Evolutionary conservation across 352 stramenopile species (phyloP), one percentile per base, ranked within the genome.

Genomic region (Aphanomyces cochlioides): DNA sequence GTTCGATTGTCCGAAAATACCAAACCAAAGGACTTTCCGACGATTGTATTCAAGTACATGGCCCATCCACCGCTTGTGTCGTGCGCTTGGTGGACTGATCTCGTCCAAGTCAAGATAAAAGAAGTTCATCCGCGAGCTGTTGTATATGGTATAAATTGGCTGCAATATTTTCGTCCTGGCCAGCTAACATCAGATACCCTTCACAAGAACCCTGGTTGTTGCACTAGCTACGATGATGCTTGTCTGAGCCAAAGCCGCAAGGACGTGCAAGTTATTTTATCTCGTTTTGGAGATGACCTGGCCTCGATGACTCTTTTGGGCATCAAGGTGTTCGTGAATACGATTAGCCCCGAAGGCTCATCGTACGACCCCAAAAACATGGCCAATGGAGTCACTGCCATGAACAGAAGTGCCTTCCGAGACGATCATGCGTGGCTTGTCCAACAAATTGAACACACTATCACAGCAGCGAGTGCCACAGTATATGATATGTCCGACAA

Each of bases 251-350:
- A 71, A 39, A 71, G 50, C 10, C 65, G 47, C n/a, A 36, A 38
- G 7, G 65, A 71, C 36, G 65, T 37, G 10, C 38, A 67, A 37
- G 10, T n/a, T 15, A 37, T 71, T 15, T 5, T 71, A 28, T 47
- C 21, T 13, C n/a, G 37, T 13, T 66, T 71, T 34, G 7, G 7
- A 7, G 13, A 40, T n/a, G 65, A 71, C 6, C 6, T 71, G 17
- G 41, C 48, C 5, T n/a, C 10, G 50, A 13, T 71, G 28, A 65
- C 65, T 5, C 7, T n/a, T 36, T n/a, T 66, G 8, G 56, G 65
- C 5, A 67, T 66, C 48, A 67, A 71, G 28, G 56, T 71, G 39
- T 71, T 66, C 66, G 56, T 65, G 3, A 48, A 36, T n/a, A 71
- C 65, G 17, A 5, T 66, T 6, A 47, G 34, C 50, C 65, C 65